Base-by-base conservation (phyloP, 106 monocot species). In the Gastrodia elata region DNA sequence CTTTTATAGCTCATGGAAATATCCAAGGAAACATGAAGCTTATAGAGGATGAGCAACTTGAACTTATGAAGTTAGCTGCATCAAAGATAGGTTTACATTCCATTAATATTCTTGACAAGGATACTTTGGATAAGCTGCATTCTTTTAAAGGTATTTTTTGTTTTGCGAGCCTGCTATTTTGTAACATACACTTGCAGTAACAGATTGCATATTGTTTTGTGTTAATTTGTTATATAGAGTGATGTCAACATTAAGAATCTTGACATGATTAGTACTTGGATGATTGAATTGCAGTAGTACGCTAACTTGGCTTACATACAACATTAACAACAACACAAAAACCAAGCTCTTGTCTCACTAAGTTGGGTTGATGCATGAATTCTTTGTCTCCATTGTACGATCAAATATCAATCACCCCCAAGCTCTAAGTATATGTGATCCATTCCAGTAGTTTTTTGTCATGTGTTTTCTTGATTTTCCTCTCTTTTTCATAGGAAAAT, bases 21-120 rank as follows among this genome's bases (percentile, higher is more conserved):
- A 90, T 92, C 5, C 85, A 73, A 48, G 92, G 90, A 73, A 90
- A 89, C 76, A 90, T 88, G 87, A 89, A 92, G 32, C 87, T 90
- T 73, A 70, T 96, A 43, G 96, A 96, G 76, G 96, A 96, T 84
- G 96, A 96, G 35, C 87, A 86, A 1, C 82, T 96, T 59, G 96
- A 96, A 76, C 84, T 96, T 38, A 92, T 96, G 96, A 92, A 96
- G 71, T 69, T 96, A 68, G 92, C 96, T 86, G 89, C 96, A 46
- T 75, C 83, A 68, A 85, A 77, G 52, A 96, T 90, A 74, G 92
- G 86, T 34, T 81, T 96, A 30, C 65, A 87, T 11, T 90, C 96
- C 40, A 90, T 92, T 78, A 71, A 85, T 37, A 32, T 77, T 69
- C 87, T 96, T 26, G 96, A 96, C 61, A 85, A 82, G 71, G 92